Evolutionary conservation across 2,329 filamentous ascomycete genomes (phyloP).

Genomic region (Diplodia scrobiculata): DNA sequence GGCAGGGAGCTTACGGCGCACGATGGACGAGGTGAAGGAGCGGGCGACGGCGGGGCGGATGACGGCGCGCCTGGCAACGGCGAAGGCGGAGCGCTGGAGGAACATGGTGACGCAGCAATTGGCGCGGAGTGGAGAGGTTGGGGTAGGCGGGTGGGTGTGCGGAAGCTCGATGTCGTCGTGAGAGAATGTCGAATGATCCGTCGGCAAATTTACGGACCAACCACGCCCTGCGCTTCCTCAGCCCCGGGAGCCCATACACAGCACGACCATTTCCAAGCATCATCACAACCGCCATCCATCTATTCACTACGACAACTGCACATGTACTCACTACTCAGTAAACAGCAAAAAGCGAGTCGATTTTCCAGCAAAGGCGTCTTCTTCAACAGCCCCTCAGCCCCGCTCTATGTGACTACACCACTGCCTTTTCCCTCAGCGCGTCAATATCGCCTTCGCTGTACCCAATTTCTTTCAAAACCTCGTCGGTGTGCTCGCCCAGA

Average conservation of each 20-base stretch:
- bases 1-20: constrained; percentile 48
- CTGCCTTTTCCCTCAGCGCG: neutral
- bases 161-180: constrained; percentile 20
- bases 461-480: constrained; percentile 32
- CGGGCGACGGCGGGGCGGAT: constrained; percentile 47
- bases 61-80: constrained; percentile 51
- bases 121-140: constrained; percentile 42
- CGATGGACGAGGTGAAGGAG: constrained; percentile 52
- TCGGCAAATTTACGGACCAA: constrained; percentile 4
- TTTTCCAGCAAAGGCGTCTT: neutral
- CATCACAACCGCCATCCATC: neutral
- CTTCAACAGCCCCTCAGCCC: neutral
- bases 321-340: neutral
- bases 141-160: constrained; percentile 33
- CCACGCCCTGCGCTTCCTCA: neutral
- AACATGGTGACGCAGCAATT: constrained; percentile 48
- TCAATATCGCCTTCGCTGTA: neutral
- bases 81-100: constrained; percentile 55
- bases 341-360: no score
- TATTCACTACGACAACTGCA: neutral
- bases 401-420: neutral
- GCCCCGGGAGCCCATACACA: constrained; percentile 21
- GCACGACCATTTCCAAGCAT: constrained; percentile 25
- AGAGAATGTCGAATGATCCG: constrained; percentile 28
- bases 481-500: constrained; percentile 38